These are phyloP conservation scores for Thuja plicata DNA, from an alignment of 83 land plant genomes.

Conservation along the genomic window DNA sequence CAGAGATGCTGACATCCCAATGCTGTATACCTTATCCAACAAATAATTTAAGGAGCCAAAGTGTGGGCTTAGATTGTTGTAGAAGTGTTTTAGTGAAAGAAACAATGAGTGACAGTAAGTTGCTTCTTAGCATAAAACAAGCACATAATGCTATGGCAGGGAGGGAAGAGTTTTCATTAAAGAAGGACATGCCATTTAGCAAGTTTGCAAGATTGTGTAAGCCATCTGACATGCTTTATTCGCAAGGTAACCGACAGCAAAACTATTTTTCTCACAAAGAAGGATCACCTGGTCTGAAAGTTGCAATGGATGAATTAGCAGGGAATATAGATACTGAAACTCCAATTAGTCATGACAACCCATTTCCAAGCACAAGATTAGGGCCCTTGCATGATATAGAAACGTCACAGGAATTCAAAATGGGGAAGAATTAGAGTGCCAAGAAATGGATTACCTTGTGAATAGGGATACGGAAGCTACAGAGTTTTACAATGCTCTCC, in stretches of 20 bases:
- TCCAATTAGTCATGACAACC: no score
- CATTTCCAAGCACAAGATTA: no score
- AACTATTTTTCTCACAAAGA: background rate
- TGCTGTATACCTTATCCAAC: background rate
- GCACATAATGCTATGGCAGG: background rate
- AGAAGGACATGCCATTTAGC: background rate
- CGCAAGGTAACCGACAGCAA: background rate
- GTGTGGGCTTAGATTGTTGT: background rate
- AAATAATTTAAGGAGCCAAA: constrained; percentile 1
- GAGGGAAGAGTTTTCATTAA: background rate
- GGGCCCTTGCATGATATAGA: no score
- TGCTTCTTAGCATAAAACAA: background rate
- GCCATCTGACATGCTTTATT: background rate
- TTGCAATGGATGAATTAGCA: no score
- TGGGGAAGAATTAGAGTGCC: background rate
- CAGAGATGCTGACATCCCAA: background rate
- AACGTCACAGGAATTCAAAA: no score
- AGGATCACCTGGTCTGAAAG: background rate
- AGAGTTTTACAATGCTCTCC: background rate
- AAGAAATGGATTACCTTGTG: background rate
- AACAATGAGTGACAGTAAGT: background rate
- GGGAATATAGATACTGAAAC: no score
- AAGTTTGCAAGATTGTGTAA: background rate
- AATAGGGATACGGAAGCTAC: background rate
- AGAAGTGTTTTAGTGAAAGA: background rate